These are phyloP conservation scores for Drechslera avenae DNA, from an alignment of 2,329 filamentous ascomycete genomes.

Conservation along the genomic window DNA sequence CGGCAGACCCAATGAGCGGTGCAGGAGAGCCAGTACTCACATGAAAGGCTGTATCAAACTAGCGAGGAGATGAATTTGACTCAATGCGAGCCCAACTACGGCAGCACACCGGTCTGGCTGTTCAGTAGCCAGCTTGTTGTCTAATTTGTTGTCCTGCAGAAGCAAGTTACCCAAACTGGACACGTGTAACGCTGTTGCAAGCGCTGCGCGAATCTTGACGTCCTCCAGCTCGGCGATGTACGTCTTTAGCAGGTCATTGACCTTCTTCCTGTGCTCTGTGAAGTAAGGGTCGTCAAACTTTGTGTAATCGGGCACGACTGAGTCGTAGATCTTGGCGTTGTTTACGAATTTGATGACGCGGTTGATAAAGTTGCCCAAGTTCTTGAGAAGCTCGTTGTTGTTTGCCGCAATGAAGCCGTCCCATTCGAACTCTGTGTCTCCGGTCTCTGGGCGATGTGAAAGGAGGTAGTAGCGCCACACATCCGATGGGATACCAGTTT, in stretches of 20 bases:
- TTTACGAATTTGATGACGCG: constrained; percentile 71
- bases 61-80: constrained; percentile 81
- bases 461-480: constrained; percentile 96
- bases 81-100: constrained; percentile 78
- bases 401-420: constrained; percentile 79
- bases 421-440: constrained; percentile 92
- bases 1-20: background rate
- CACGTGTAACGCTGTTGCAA: constrained; percentile 69
- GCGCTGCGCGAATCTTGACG: constrained; percentile 71
- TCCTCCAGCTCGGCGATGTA: constrained; percentile 73
- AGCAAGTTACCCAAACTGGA: constrained; percentile 65
- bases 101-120: constrained; percentile 65
- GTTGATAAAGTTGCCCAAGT: constrained; percentile 66
- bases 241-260: constrained; percentile 68
- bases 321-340: constrained; percentile 72
- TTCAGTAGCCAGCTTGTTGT: constrained; percentile 64
- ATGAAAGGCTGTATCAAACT: constrained; percentile 83
- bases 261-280: constrained; percentile 60
- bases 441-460: constrained; percentile 80
- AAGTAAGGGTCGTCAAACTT: constrained; percentile 56
- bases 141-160: constrained; percentile 63
- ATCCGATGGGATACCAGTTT: constrained; percentile 81
- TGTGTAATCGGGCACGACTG: constrained; percentile 69
- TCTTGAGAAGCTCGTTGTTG: constrained; percentile 85
- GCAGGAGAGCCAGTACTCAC: constrained; percentile 32